These are phyloP conservation scores for Pythium dissotocum DNA, from an alignment of 352 stramenopile genomes.

Conservation along the genomic window DNA sequence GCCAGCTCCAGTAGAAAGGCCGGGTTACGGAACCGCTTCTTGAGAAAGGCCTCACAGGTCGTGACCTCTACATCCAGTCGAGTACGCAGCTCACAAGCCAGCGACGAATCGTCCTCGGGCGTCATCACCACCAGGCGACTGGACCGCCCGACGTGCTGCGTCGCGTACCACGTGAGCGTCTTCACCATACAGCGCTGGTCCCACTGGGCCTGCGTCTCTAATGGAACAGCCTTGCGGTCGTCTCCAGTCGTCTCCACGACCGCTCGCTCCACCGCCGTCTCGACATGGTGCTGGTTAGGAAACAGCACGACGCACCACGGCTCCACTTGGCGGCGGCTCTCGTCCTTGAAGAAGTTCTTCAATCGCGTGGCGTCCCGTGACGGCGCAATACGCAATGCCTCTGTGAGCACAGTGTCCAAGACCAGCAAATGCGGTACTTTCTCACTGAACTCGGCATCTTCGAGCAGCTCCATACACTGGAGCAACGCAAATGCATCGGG, in stretches of 20 bases:
- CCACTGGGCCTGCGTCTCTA: conserved; percentile 43
- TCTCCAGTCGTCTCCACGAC: conserved; percentile 11
- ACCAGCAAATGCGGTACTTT: conserved; percentile 53
- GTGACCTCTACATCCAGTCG: conserved; percentile 46
- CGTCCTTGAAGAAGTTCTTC: conserved; percentile 66
- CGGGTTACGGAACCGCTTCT: conserved; percentile 35
- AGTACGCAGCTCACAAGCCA: conserved; percentile 40
- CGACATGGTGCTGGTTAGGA: conserved; percentile 67
- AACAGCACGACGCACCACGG: conserved; percentile 60
- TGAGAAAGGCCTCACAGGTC: conserved; percentile 60
- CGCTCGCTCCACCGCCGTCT: conserved; percentile 50
- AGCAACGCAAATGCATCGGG: conserved; percentile 71
- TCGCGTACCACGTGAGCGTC: conserved; percentile 65
- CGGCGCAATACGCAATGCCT: conserved; percentile 64
- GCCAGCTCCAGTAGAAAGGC: conserved; percentile 59
- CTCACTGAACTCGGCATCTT: conserved; percentile 49
- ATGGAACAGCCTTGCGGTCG: not conserved
- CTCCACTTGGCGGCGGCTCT: conserved; percentile 43
- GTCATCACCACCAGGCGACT: conserved; percentile 63
- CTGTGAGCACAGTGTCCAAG: conserved; percentile 69
- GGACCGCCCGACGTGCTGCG: conserved; percentile 36
- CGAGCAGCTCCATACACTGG: conserved; percentile 78
- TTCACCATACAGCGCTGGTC: conserved; percentile 54
- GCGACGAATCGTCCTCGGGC: conserved; percentile 41
- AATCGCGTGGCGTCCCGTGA: conserved; percentile 65